phyloP scores from a whole-genome alignment of 164 flowering plant genomes.

The Aristolochia californica region DNA sequence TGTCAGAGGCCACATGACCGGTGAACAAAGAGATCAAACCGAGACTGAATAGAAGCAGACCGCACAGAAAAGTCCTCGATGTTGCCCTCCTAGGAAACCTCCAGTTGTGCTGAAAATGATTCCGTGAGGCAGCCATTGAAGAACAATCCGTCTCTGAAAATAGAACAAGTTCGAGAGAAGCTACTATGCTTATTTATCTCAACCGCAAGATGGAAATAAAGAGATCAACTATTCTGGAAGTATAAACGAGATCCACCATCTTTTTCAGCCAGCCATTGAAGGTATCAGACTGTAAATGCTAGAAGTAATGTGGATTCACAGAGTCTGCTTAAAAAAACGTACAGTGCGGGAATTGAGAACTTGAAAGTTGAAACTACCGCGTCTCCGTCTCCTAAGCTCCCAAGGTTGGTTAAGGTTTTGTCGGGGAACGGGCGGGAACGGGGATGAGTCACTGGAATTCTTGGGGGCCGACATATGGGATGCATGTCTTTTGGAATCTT shows the following conservation, averaged over 20 bases:
- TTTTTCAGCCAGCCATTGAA: neutral
- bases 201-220: no score
- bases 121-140: constrained; percentile 8
- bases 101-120: constrained; percentile 18
- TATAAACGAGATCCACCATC: neutral
- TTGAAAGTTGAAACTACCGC: neutral
- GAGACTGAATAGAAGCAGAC: constrained; percentile 57
- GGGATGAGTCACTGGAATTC: no score
- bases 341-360: neutral
- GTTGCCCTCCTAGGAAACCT: constrained; percentile 27
- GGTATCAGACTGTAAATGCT: neutral
- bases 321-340: neutral
- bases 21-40: constrained; percentile 77
- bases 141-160: neutral
- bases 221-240: no score
- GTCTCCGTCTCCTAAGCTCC: neutral
- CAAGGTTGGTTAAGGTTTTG: no score
- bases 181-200: no score
- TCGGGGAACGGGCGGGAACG: no score
- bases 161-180: neutral
- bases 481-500: no score
- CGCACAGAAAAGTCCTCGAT: constrained; percentile 55
- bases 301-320: neutral
- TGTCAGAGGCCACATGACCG: constrained; percentile 73
- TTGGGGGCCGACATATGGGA: no score